Base-by-base conservation (phyloP, 2,329 filamentous ascomycete species). In the Phoma herbarum region DNA sequence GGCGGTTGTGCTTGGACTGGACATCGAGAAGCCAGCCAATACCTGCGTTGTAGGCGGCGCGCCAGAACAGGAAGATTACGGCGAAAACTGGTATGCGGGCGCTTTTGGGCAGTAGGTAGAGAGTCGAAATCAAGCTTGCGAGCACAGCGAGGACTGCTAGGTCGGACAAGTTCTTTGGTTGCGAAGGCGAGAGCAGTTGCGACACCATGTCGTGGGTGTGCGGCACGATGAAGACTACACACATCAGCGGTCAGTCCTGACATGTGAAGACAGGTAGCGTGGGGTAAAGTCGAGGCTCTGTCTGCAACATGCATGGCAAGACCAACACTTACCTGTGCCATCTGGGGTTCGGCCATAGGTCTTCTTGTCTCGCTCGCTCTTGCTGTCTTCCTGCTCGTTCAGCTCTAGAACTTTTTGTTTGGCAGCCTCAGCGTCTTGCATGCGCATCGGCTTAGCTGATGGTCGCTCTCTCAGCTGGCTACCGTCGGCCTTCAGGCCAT, bases 181-280 rank as follows among this genome's bases (percentile, higher is more conserved):
- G 90, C 66, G 90, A 91, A 50, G 95, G 95, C 70, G 96, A 95
- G 69, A 99, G 87, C 54, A 99, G 86, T 80, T 98, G 95, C 50
- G 94, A 96, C 69, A 99, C 94, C 95, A 99, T 98, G 80, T 99
- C 95, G 83, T 97, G 93, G 56, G 95, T 99, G 62, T 92, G 89
- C 46, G 95, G 95, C 53, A 99, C 95, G 58, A 92, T 90, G 76
- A 99, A 99, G 71, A 97, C 95, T 98, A 72, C 46, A 46, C 14
- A 48, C 9, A 28, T 41, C 52, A 48, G 52, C 47, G 44, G 61
- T 75, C 57, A 72, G 69, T 57, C 58, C 42, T 46, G 53, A 45
- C 57, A 28, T 47, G 35, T 56, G n/a, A 18, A 41, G 28, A 49
- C 33, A 33, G 47, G 28, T 41, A 42, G 22, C 42, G 43, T 52